These are phyloP conservation scores for Pseudoscleropodium purum DNA, from an alignment of 225 moss, liverwort and hornwort genomes.

Conservation along the genomic window DNA sequence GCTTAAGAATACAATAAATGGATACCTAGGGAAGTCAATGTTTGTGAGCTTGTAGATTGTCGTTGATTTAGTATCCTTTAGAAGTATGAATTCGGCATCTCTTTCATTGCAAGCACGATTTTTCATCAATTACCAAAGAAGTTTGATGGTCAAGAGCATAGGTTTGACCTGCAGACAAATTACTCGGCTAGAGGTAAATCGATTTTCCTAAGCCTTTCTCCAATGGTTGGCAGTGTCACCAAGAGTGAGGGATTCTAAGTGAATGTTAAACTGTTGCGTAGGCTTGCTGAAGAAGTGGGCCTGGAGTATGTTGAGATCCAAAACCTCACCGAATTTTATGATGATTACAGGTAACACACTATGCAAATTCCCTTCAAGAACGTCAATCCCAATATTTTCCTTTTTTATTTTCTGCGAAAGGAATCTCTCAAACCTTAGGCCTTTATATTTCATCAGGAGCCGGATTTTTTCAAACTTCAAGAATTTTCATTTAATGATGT, in stretches of 20 bases:
- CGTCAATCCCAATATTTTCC: not conserved
- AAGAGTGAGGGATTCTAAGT: not conserved
- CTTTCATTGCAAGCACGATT: not conserved
- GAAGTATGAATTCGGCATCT: not conserved
- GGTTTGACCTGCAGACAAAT: not conserved
- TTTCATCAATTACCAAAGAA: not conserved
- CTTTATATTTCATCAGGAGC: not conserved
- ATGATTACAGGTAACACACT: constrained; percentile 53
- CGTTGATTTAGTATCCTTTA: not conserved
- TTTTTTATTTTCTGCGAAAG: not conserved
- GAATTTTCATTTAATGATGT: not conserved
- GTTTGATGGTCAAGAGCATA: not conserved
- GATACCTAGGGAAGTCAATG: not conserved
- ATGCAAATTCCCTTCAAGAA: not conserved
- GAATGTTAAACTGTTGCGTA: not conserved
- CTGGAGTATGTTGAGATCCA: constrained; percentile 84
- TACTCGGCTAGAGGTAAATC: not conserved
- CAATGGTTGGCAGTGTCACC: not conserved
- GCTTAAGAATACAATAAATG: not conserved
- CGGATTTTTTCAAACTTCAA: not conserved
- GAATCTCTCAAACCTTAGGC: not conserved
- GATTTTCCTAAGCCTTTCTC: not conserved
- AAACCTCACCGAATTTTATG: constrained; percentile 83
- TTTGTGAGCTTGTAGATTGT: not conserved
- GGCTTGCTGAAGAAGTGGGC: constrained; percentile 66